Evolutionary conservation across 208 protist species (phyloP).

Genomic region (Trypanosoma platydactyli): DNA sequence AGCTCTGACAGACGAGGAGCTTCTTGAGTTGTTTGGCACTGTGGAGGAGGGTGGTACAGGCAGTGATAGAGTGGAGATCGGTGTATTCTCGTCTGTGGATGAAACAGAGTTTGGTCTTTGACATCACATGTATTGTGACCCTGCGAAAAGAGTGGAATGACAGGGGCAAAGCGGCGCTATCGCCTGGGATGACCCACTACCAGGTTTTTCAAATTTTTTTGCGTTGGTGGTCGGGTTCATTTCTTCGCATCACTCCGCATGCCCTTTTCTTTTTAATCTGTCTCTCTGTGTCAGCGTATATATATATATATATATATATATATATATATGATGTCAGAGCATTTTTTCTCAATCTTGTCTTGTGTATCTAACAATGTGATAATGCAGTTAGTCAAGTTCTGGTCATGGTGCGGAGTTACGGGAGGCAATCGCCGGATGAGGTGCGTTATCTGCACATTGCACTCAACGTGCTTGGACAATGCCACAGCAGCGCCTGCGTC

Average conservation of each 20-base stretch:
- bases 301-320: too few species aligned
- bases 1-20: conserved; percentile 68
- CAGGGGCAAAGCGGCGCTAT: too few species aligned
- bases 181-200: too few species aligned
- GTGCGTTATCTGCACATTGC: conserved; percentile 74
- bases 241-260: not conserved
- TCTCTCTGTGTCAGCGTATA: too few species aligned
- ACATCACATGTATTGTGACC: not conserved
- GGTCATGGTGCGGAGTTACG: conserved; percentile 37
- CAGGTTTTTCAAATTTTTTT: too few species aligned
- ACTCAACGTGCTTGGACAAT: conserved; percentile 66
- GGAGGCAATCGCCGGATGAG: conserved; percentile 28
- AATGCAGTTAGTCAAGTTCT: not conserved
- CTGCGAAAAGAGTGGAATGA: too few species aligned
- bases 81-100: not conserved
- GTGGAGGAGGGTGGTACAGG: not conserved
- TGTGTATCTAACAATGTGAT: too few species aligned
- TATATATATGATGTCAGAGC: too few species aligned
- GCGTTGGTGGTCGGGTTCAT: not conserved
- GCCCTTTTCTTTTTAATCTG: conserved; percentile 5
- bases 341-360: not conserved
- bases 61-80: not conserved
- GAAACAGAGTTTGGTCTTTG: conserved; percentile 12
- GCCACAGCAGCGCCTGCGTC: conserved; percentile 79
- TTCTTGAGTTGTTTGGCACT: conserved; percentile 69